Base-by-base conservation (phyloP, 2,329 filamentous ascomycete genomes). In the Aspergillus quadricinctus region DNA sequence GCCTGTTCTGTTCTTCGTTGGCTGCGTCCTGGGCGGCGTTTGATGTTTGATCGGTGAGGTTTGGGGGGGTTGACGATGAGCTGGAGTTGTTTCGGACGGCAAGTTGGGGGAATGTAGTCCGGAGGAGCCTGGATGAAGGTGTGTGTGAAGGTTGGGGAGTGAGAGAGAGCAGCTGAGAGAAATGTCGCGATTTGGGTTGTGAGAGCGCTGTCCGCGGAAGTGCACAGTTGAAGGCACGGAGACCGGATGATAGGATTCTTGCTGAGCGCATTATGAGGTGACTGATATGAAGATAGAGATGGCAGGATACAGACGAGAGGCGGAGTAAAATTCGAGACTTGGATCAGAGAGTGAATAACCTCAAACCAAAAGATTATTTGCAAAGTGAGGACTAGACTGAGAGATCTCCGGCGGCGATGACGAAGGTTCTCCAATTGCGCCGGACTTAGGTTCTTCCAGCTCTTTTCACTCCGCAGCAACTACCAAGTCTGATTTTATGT, bases 1-100 rank as follows among this genome's bases (percentile, higher is more conserved):
- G 56, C 64, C 70, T 62, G 62, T 74, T 74, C 50, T 66, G 60
- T 41, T 73, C 72, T 40, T 66, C 66, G 53, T 72, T 66, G 54
- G 69, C 61, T 50, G 70, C 64, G 55, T 72, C 69, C 31, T 63
- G 66, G 56, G 72, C 58, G 25, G 64, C 54, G 56, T 60, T 56
- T 41, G 59, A 23, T 43, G 61, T 48, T 25, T 66, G 66, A 52
- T 75, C 68, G 41, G 75, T 75, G 52, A 77, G 67, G 48, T 64
- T 59, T 3, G 52, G 57, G 4, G 52, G 40, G 56, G 60, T 63
- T 52, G 54, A 57, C 46, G 66, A 64, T 49, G 65, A 65, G 57
- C 55, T 67, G 40, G 70, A 76, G 55, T 69, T 74, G 58, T 66
- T 57, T 50, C 69, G 69, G 51, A 61, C 50, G 43, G 35, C 40